phyloP scores from a whole-genome alignment of 495 filamentous ascomycete species.

The Aspergillus sclerotioniger region DNA sequence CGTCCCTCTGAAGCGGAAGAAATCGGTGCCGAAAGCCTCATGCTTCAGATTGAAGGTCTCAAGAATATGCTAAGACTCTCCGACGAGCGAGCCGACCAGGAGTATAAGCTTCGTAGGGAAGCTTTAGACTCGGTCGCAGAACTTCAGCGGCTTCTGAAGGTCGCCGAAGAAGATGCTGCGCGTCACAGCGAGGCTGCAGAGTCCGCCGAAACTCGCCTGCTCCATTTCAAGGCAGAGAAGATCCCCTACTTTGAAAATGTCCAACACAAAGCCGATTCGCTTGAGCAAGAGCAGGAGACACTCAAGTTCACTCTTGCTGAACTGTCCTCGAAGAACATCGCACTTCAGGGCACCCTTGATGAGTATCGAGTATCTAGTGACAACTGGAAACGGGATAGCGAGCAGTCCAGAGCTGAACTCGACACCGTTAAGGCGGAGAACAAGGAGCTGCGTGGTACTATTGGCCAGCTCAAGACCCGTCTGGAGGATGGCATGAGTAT shows the following conservation, averaged over 20 bases:
- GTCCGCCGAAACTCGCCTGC: slow-evolving; percentile 58
- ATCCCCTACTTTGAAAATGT: slow-evolving; percentile 48
- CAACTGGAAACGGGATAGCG: slow-evolving; percentile 50
- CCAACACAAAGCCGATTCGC: slow-evolving; percentile 58
- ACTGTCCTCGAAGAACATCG: slow-evolving; percentile 55
- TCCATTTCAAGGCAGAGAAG: slow-evolving; percentile 53
- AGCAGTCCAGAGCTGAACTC: slow-evolving; percentile 47
- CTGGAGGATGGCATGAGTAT: slow-evolving; percentile 80
- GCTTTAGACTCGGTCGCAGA: slow-evolving; percentile 73
- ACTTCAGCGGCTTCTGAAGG: slow-evolving; percentile 64
- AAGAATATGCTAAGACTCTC: slow-evolving; percentile 53
- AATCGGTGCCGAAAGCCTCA: slow-evolving; percentile 48
- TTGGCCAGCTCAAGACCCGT: slow-evolving; percentile 68
- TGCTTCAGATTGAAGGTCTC: slow-evolving; percentile 52
- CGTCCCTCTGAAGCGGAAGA: slow-evolving; percentile 44
- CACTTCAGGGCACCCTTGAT: slow-evolving; percentile 56
- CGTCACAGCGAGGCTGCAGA: slow-evolving; percentile 68
- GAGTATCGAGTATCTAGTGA: slow-evolving; percentile 59
- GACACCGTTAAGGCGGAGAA: slow-evolving; percentile 56
- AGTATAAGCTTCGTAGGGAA: slow-evolving; percentile 62
- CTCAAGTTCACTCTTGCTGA: slow-evolving; percentile 65
- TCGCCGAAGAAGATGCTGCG: slow-evolving; percentile 69
- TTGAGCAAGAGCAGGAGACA: slow-evolving; percentile 63
- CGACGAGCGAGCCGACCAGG: slow-evolving; percentile 54
- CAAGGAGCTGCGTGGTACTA: slow-evolving; percentile 58